Base-by-base conservation (phyloP, 371 early-diverging fungal species). In the Mortierella sp. region DNA sequence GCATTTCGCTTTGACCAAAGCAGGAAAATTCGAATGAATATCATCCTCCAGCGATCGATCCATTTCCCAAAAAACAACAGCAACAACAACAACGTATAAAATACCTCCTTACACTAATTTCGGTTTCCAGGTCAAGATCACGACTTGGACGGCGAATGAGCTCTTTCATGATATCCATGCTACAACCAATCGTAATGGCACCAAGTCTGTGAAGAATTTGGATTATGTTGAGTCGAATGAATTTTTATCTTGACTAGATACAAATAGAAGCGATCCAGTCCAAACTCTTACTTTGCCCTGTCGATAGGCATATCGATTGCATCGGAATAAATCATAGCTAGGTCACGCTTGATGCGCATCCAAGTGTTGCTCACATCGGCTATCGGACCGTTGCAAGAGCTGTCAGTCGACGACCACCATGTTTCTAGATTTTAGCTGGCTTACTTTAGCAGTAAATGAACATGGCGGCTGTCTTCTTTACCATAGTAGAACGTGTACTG, bases 401-500 rank as follows among this genome's bases (percentile, higher is more conserved):
- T 9, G 37, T 37, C 37, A 37, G 37, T 9, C 37, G 9, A 57
- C 3, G n/a, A 9, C 28, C 19, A 26, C 15, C 56, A 64, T 52
- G 16, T 15, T 62, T 21, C n/a, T n/a, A n/a, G n/a, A n/a, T n/a
- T n/a, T n/a, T n/a, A n/a, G n/a, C n/a, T n/a, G n/a, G n/a, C n/a
- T n/a, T n/a, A n/a, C n/a, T n/a, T n/a, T n/a, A n/a, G n/a, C n/a
- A n/a, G n/a, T n/a, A 21, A 12, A 29, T 21, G 11, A n/a, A 59
- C 4, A 25, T 9, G n/a, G 25, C 9, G 30, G 11, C 11, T 18
- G 14, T 48, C 21, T 9, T n/a, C 0, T 9, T 52, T 51, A 81
- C 81, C 57, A 37, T 80, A 72, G 66, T 83, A 83, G 56, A 81
- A 83, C 28, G 56, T 72, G 67, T 82, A 83, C 51, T 87, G 88